These are phyloP conservation scores for Pleurotus cornucopiae DNA, from an alignment of 768 basidiomycete genomes.

Conservation along the genomic window DNA sequence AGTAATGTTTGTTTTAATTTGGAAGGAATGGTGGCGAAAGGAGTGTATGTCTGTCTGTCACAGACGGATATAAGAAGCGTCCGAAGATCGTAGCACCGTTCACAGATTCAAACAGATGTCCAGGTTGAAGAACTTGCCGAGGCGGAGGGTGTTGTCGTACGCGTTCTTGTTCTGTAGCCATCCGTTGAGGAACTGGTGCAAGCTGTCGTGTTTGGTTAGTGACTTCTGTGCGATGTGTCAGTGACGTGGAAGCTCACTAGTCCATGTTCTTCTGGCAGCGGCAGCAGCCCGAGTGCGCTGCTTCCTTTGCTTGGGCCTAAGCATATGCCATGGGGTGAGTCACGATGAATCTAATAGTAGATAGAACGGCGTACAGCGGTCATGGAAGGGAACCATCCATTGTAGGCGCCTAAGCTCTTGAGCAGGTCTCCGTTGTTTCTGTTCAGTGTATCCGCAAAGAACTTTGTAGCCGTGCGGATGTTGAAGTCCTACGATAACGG, in stretches of 20 bases:
- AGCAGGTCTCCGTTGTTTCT: slow-evolving; percentile 50
- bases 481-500: slow-evolving; percentile 56
- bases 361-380: slow-evolving; percentile 41
- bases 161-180: slow-evolving; percentile 62
- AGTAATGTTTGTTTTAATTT: not conserved
- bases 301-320: slow-evolving; percentile 55
- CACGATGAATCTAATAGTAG: too few species aligned
- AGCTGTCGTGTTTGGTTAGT: slow-evolving; percentile 28
- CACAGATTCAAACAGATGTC: slow-evolving; percentile 25
- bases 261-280: slow-evolving; percentile 81
- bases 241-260: slow-evolving; percentile 50
- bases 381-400: slow-evolving; percentile 62
- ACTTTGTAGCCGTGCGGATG: slow-evolving; percentile 61
- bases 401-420: slow-evolving; percentile 64
- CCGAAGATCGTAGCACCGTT: not conserved
- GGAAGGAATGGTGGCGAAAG: not conserved
- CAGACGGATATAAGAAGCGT: too few species aligned
- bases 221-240: not conserved
- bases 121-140: slow-evolving; percentile 72
- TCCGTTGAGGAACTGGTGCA: slow-evolving; percentile 70
- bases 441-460: slow-evolving; percentile 49
- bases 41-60: not conserved
- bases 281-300: slow-evolving; percentile 51
- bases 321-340: not conserved
- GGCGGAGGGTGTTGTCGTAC: slow-evolving; percentile 32